Evolutionary conservation across 2,329 filamentous ascomycete genomes (phyloP), one percentile per base, ranked within the genome.

Genomic region (Fusarium setosum): DNA sequence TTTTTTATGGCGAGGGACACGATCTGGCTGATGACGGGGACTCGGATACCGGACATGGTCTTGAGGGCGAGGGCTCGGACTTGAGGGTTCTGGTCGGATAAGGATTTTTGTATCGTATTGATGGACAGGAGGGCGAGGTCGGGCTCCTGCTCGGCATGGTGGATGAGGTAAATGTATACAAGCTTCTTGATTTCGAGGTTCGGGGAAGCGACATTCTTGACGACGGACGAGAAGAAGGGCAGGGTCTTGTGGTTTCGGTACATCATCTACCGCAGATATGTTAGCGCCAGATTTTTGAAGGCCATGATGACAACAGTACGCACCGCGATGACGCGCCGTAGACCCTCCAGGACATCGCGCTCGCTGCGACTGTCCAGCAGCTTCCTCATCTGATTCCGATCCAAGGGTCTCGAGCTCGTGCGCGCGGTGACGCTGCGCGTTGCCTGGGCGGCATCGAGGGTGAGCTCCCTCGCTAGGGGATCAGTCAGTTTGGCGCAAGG

Each of bases 31-130:
- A 99, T 99, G 50, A 97, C 94, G 0, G 96, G 95, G 1, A 99
- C 95, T n/a, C 92, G 88, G 65, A 99, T 98, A 12, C 93, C 94
- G 1, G 94, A 96, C 95, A 99, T 99, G 67, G 96, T 97, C 65
- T 94, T 93, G 63, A 99, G 84, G 1, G 96, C 96, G 73, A 99
- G 90, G 20, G 95, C 93, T 68, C 96, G 90, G 18, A 97, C 89
- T 74, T 97, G 92, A 2, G 96, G 93, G 76, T 94, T 97, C 58
- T 90, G 85, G 79, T 99, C 96, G 21, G 94, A 97, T 59, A 99
- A 87, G 10, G 95, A 97, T 80, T 97, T 98, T 76, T 99, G 96
- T 71, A 99, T 98, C 7, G 96, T 97, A 80, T 99, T 99, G 86
- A 99, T 97, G 59, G 94, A 97, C 41, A 99, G 86, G 34, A 99